Evolutionary conservation across 2,329 filamentous ascomycete genomes (phyloP).

Genomic region (Emmonsiellopsis sp.): DNA sequence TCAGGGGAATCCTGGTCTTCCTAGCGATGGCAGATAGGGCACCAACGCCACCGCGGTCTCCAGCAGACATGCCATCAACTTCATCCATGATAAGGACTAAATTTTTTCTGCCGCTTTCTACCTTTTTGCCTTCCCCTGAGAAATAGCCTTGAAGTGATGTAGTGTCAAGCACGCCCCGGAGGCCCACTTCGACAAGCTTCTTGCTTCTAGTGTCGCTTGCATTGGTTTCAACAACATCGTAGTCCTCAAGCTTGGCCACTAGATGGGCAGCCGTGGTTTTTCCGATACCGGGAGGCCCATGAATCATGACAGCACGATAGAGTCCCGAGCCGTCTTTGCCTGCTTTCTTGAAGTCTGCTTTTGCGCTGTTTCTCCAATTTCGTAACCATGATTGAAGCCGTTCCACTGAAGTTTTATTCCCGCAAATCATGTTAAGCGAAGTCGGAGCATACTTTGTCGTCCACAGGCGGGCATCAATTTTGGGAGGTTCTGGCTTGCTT

Average conservation of each 20-base stretch:
- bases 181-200: slow-evolving; percentile 78
- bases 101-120: slow-evolving; percentile 78
- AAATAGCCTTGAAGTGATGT: slow-evolving; percentile 90
- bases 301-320: slow-evolving; percentile 85
- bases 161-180: slow-evolving; percentile 88
- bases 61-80: slow-evolving; percentile 96
- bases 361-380: slow-evolving; percentile 69
- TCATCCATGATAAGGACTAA: slow-evolving; percentile 97
- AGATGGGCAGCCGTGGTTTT: slow-evolving; percentile 96
- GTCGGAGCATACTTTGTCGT: slow-evolving; percentile 93
- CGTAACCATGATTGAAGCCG: slow-evolving; percentile 82
- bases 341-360: slow-evolving; percentile 69
- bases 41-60: slow-evolving; percentile 89
- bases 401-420: slow-evolving; percentile 84
- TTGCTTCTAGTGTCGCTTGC: slow-evolving; percentile 95
- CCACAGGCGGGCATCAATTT: slow-evolving; percentile 61
- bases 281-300: slow-evolving; percentile 90
- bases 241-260: slow-evolving; percentile 84
- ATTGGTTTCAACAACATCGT: slow-evolving; percentile 89
- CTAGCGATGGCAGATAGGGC: slow-evolving; percentile 90
- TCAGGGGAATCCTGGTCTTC: slow-evolving; percentile 89
- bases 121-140: slow-evolving; percentile 67
- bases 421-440: slow-evolving; percentile 77
- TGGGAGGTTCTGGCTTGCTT: background rate
- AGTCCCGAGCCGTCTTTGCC: slow-evolving; percentile 77